Conservation (phyloP, 139 green algal species). For the Cymbomonas tetramitiformis region DNA sequence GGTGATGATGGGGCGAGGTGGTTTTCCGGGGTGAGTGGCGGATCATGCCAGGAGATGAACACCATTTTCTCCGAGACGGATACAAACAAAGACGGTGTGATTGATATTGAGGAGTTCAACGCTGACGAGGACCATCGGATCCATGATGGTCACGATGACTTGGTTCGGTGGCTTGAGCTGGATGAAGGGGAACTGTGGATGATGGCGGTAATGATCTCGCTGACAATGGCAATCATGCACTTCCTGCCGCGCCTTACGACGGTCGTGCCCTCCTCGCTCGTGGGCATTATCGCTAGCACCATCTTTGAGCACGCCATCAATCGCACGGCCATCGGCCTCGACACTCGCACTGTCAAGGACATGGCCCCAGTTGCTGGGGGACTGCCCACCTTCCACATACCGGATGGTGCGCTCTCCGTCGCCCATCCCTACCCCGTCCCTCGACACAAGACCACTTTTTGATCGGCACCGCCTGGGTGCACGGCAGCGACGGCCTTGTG, state of each 20-base stretch:
- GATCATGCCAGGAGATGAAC: too few relatives aligned
- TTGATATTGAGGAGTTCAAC: constrained; percentile 2
- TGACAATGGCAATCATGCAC: constrained; percentile 11
- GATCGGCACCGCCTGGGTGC: too few relatives aligned
- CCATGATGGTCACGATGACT: constrained; percentile 9
- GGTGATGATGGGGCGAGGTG: too few relatives aligned
- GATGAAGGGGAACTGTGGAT: constrained; percentile 7
- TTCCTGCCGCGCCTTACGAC: constrained; percentile 17
- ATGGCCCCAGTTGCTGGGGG: background rate
- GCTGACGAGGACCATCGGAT: background rate
- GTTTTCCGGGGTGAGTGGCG: too few relatives aligned
- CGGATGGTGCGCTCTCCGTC: too few relatives aligned
- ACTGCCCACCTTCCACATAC: constrained; percentile 9
- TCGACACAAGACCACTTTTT: too few relatives aligned
- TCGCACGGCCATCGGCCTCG: background rate
- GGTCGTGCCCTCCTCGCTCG: constrained; percentile 14
- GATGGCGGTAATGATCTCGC: constrained; percentile 8
- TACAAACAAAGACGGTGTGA: background rate
- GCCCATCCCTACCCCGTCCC: too few relatives aligned
- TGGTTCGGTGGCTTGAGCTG: background rate
- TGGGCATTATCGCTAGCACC: constrained; percentile 11
- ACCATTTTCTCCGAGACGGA: constrained; percentile 5
- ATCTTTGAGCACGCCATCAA: constrained; percentile 17
- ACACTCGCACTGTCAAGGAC: constrained; percentile 8
- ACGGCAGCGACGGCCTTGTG: too few relatives aligned